Evolutionary conservation across 2,329 filamentous ascomycete species (phyloP).

Genomic region (Phymatotrichopsis omnivora): DNA sequence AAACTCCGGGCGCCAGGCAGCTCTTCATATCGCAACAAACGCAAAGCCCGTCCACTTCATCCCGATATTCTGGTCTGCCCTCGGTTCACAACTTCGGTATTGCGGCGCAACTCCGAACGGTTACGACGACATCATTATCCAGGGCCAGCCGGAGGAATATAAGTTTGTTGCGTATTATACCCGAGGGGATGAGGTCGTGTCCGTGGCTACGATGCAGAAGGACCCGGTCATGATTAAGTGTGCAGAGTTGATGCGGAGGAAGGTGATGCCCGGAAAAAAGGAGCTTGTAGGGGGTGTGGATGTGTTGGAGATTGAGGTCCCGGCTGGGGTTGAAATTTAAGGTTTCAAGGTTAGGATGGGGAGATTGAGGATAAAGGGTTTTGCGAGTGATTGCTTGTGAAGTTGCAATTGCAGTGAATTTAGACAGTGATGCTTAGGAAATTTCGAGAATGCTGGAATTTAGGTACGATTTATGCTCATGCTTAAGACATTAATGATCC

Average conservation of each 20-base stretch:
- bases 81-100: slow-evolving; percentile 83
- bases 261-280: slow-evolving; percentile 72
- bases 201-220: slow-evolving; percentile 80
- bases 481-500: too few relatives aligned
- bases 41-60: slow-evolving; percentile 62
- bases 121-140: slow-evolving; percentile 75
- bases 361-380: too few relatives aligned
- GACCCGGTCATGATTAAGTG: slow-evolving; percentile 78
- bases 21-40: slow-evolving; percentile 62
- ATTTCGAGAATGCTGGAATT: too few relatives aligned
- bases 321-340: slow-evolving; percentile 19
- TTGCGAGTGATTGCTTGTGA: too few relatives aligned
- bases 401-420: too few relatives aligned
- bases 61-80: slow-evolving; percentile 92
- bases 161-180: slow-evolving; percentile 87
- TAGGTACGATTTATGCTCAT: too few relatives aligned
- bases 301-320: slow-evolving; percentile 22
- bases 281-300: slow-evolving; percentile 38
- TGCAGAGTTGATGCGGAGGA: slow-evolving; percentile 72
- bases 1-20: slow-evolving; percentile 74
- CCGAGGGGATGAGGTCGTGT: slow-evolving; percentile 62
- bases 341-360: too few relatives aligned
- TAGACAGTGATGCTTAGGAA: too few relatives aligned
- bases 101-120: slow-evolving; percentile 77
- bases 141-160: slow-evolving; percentile 63